phyloP scores from a whole-genome alignment of 768 basidiomycete genomes.

The Coprinopsis sp. region DNA sequence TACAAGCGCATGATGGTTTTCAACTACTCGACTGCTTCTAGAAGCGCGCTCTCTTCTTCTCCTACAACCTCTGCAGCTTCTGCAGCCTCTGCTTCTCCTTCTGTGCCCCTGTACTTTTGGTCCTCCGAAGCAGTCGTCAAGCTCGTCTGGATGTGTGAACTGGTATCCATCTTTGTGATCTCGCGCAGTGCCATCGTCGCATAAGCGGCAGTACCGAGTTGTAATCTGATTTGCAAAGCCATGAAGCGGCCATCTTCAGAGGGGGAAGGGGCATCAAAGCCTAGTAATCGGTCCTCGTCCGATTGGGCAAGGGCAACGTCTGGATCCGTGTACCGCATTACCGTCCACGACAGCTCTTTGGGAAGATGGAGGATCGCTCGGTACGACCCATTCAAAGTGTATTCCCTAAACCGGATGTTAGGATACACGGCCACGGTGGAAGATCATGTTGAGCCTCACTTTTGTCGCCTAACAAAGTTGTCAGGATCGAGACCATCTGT shows the following conservation, averaged over 20 bases:
- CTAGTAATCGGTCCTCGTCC: slow-evolving; percentile 89
- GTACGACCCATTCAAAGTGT: slow-evolving; percentile 89
- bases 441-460: too few species aligned
- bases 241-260: slow-evolving; percentile 75
- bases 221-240: slow-evolving; percentile 81
- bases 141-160: slow-evolving; percentile 82
- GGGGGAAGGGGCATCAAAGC: slow-evolving; percentile 65
- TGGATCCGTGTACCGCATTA: slow-evolving; percentile 88
- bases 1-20: background rate
- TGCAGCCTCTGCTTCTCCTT: slow-evolving; percentile 26
- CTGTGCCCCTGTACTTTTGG: slow-evolving; percentile 69
- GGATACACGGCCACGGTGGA: too few species aligned
- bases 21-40: background rate
- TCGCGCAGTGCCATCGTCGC: slow-evolving; percentile 98
- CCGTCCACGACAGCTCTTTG: slow-evolving; percentile 73
- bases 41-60: background rate
- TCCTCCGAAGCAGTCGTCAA: slow-evolving; percentile 78
- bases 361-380: slow-evolving; percentile 88
- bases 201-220: slow-evolving; percentile 89
- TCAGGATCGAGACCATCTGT: slow-evolving; percentile 89
- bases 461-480: slow-evolving; percentile 86
- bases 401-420: slow-evolving; percentile 56
- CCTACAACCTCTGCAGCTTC: slow-evolving; percentile 8
- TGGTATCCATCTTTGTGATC: slow-evolving; percentile 93
- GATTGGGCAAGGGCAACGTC: slow-evolving; percentile 89